Base-by-base conservation (phyloP, 441 rosid genomes). In the Cnidoscolus chayamansa region DNA sequence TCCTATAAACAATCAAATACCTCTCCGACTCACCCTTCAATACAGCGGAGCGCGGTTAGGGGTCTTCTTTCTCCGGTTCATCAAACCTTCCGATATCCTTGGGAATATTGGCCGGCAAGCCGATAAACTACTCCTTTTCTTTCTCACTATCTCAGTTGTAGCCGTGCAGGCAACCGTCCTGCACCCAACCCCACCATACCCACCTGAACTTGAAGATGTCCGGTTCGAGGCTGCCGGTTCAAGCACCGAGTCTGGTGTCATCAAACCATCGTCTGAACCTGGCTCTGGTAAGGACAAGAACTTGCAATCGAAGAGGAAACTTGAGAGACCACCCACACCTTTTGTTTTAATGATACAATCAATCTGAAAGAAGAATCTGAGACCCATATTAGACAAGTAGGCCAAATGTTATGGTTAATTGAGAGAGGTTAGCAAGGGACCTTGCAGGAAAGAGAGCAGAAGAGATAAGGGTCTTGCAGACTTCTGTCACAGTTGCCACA, bases 391-490 rank as follows among this genome's bases (percentile, higher is more conserved):
- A 19, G 25, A 71, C n/a, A 67, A 68, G 5, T 20, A 25, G 10
- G 59, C 32, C 10, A 19, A 15, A 0, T 37, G 25, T 53, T 16
- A 17, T 13, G 55, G 59, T 16, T 8, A 13, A 31, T 7, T n/a
- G n/a, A 60, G 7, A 55, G 47, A 57, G 25, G 10, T 20, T 51
- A 43, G 37, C 2, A 59, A 40, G 10, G 4, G 45, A 93, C 98
- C 98, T 91, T 94, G 93, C 98, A 94, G 15, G 85, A 88, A 77
- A 94, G 84, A 30, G 91, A 94, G 80, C 97, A 94, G 82, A 87
- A 90, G 72, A 79, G 79, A 72, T 83, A 93, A 10, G 94, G 96
- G 54, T 91, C 85, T 73, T 91, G 96, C 12, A 91, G 89, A 72
- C 82, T 77, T 73, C 97, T 81, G 73, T 88, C 85, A 76, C 97